Percentiles rank a stretch among this genome's conserved stretches.
phyloP scores from a whole-genome alignment of 2,329 filamentous ascomycete genomes.

The Alternaria solani region DNA sequence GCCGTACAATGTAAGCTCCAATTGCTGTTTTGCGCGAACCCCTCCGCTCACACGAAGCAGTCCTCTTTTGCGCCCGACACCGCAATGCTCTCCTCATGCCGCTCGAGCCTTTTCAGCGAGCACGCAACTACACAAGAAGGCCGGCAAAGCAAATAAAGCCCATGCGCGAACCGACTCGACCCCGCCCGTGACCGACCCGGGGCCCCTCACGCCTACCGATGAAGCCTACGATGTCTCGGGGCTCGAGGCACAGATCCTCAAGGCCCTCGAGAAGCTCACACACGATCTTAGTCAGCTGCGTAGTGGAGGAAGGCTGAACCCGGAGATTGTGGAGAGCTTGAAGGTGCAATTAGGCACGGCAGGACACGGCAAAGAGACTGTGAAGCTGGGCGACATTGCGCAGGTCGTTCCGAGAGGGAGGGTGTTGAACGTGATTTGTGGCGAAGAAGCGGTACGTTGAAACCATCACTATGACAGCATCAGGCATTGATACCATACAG shows the following conservation, averaged over 20 bases:
- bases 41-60: slow-evolving; percentile 22
- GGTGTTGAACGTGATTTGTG: slow-evolving; percentile 67
- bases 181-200: slow-evolving; percentile 37
- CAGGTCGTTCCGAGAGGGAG: slow-evolving; percentile 72
- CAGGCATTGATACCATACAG: slow-evolving; percentile 39
- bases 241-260: slow-evolving; percentile 64
- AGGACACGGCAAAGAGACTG: slow-evolving; percentile 57
- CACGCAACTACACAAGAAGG: slow-evolving; percentile 59
- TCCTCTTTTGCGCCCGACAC: slow-evolving; percentile 12
- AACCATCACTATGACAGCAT: background rate
- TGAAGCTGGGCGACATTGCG: slow-evolving; percentile 68
- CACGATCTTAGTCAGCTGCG: slow-evolving; percentile 69
- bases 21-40: slow-evolving; percentile 1
- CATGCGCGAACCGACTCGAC: slow-evolving; percentile 47
- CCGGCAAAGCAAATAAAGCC: slow-evolving; percentile 59
- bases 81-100: slow-evolving; percentile 17
- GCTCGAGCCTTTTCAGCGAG: slow-evolving; percentile 55
- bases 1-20: slow-evolving; percentile 36
- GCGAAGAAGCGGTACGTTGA: slow-evolving; percentile 67
- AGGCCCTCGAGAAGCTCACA: slow-evolving; percentile 64
- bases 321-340: slow-evolving; percentile 67
- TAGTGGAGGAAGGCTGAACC: slow-evolving; percentile 69
- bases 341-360: slow-evolving; percentile 65
- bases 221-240: slow-evolving; percentile 69
- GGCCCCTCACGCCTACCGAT: slow-evolving; percentile 49